Percentiles rank a stretch among this genome's conserved stretches.
Conservation (phyloP, 2,329 filamentous ascomycete species). For the Pseudocercospora cruenta region DNA sequence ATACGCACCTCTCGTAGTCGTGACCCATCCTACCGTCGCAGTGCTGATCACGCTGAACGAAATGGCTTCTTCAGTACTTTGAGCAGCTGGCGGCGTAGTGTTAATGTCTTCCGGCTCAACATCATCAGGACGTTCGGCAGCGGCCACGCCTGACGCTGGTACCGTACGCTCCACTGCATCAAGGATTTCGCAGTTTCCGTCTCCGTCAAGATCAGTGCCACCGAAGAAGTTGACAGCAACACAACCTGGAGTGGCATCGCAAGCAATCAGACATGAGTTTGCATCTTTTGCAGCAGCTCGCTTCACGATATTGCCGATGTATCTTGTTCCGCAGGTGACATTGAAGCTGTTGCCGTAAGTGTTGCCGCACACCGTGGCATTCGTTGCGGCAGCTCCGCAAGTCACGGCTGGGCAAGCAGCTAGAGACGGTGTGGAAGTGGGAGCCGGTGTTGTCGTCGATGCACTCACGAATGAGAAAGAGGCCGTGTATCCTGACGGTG, state of each 20-base stretch:
- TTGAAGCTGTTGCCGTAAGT: slow-evolving; percentile 21
- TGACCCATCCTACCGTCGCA: slow-evolving; percentile 14
- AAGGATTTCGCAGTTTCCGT: slow-evolving; percentile 18
- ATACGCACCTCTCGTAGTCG: slow-evolving; percentile 12
- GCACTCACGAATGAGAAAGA: background rate
- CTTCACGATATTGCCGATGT: slow-evolving; percentile 4
- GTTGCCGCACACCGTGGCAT: slow-evolving; percentile 17
- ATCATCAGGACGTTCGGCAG: slow-evolving; percentile 12
- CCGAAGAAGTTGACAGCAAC: slow-evolving; percentile 16
- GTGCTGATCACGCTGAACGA: slow-evolving; percentile 14
- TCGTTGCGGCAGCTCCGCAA: slow-evolving; percentile 11
- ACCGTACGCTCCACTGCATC: slow-evolving; percentile 7
- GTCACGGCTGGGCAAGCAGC: slow-evolving; percentile 13
- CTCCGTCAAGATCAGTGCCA: background rate
- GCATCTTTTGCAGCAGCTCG: slow-evolving; percentile 12
- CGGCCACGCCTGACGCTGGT: slow-evolving; percentile 6
- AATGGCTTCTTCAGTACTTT: background rate
- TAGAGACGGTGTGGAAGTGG: slow-evolving; percentile 1
- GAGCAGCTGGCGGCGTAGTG: slow-evolving; percentile 4
- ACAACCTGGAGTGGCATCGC: slow-evolving; percentile 17
- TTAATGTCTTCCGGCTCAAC: slow-evolving; percentile 9
- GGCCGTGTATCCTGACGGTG: slow-evolving; percentile 5
- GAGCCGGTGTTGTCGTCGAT: background rate
- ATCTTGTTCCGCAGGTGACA: slow-evolving; percentile 14
- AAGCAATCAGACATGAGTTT: slow-evolving; percentile 14